Evolutionary conservation across 139 green algal genomes (phyloP), one percentile per base, ranked within the genome.

Genomic region (Bryopsis sp.): DNA sequence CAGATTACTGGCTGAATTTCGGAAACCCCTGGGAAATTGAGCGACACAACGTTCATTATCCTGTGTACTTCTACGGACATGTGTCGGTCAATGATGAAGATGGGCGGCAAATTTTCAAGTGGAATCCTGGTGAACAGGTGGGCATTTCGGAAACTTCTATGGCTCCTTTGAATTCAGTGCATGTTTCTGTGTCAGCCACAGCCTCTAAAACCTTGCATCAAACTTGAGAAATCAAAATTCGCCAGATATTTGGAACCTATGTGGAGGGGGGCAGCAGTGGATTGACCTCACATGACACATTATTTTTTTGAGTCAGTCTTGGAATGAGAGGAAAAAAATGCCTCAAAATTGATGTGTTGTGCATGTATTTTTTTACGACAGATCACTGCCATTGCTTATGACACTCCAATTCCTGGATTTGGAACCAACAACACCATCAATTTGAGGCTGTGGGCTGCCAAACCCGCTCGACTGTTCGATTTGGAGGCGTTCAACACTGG

Each of bases 351-450:
- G n/a, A n/a, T n/a, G n/a, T n/a, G n/a, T n/a, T n/a, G n/a, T n/a
- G n/a, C n/a, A n/a, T n/a, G n/a, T n/a, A n/a, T n/a, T n/a, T n/a
- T n/a, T n/a, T n/a, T 47, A 34, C 1, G 7, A 43, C 64, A 90
- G 80, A 83, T 97, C 62, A 88, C 87, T 1, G 95, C 95, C 0
- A 86, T 96, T 39, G 95, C 95, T 1, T 96, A 97, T 75, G 95
- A 99, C 84, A 98, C 90, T 74, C 95, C 95, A 58, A 96, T 99
- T 72, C 95, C 95, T 2, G 95, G 95, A 47, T 99, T 95, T 63
- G 72, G 79, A 66, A 98, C 93, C n/a, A 86, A 87, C 84, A 97
- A 96, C 86, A 96, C 87, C 74, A 97, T 96, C 84, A 97, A 96
- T 87, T 84, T 99, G 79, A 87, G 95, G 22, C 86, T 99, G 38